These are phyloP conservation scores for Salvia rosmarinus DNA, from an alignment of 257 asterid genomes.

Conservation along the genomic window DNA sequence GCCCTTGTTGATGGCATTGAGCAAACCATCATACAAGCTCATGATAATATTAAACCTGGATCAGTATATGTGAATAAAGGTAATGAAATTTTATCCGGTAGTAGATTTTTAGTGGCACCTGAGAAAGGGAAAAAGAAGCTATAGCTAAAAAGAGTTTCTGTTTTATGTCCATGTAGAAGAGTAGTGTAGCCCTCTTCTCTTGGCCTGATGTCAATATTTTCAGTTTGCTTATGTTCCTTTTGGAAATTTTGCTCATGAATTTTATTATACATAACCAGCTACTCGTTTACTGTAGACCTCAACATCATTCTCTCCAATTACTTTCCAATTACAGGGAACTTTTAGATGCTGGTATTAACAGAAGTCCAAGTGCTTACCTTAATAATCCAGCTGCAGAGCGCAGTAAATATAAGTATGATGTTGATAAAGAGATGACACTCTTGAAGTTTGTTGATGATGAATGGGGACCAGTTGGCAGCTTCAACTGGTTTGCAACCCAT, in stretches of 20 bases:
- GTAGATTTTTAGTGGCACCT: neutral
- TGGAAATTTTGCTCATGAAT: constrained; percentile 5
- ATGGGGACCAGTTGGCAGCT: constrained; percentile 99
- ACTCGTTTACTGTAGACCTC: constrained; percentile 10
- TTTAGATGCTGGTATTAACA: constrained; percentile 86
- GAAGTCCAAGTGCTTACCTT: constrained; percentile 98
- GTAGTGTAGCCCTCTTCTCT: constrained; percentile 12
- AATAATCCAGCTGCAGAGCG: constrained; percentile 91
- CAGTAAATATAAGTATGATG: constrained; percentile 76
- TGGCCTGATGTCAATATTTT: constrained; percentile 7
- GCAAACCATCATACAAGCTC: constrained; percentile 89
- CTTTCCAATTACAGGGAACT: constrained; percentile 72
- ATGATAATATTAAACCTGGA: constrained; percentile 86
- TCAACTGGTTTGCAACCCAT: constrained; percentile 99
- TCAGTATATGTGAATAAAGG: constrained; percentile 87
- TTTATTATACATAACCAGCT: neutral
- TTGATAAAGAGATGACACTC: constrained; percentile 93
- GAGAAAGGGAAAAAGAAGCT: neutral
- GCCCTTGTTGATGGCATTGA: constrained; percentile 97
- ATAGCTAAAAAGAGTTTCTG: neutral
- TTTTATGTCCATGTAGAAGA: constrained; percentile 2
- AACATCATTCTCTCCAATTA: constrained; percentile 33
- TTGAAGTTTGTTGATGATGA: constrained; percentile 85
- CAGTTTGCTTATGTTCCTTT: constrained; percentile 22
- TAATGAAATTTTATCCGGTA: constrained; percentile 31